Percentiles rank a stretch among this genome's conserved stretches.
Conservation (phyloP, 495 filamentous ascomycete genomes). For the Hypomontagnella monticulosa region DNA sequence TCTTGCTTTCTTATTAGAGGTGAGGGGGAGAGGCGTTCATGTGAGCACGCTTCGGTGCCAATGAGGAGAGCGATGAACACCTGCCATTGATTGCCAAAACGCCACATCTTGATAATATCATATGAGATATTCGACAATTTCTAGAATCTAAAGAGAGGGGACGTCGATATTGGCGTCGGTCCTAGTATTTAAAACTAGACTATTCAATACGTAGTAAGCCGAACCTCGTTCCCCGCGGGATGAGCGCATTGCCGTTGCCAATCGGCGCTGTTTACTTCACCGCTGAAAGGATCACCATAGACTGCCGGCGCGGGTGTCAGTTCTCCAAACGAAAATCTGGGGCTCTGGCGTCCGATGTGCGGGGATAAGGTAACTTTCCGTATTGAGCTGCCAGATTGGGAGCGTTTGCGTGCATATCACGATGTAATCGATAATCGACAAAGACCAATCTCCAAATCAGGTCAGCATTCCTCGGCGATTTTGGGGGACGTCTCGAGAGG, state of each 20-base stretch:
- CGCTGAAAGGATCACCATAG: background rate
- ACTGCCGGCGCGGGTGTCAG: background rate
- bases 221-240: constrained; percentile 13
- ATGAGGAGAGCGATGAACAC: constrained; percentile 11
- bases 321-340: constrained; percentile 1
- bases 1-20: constrained; percentile 24
- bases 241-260: constrained; percentile 6
- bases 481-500: too few relatives aligned
- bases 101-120: constrained; percentile 16
- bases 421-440: constrained; percentile 5
- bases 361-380: background rate
- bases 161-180: background rate
- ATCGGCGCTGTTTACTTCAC: constrained; percentile 9
- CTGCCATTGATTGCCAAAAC: background rate
- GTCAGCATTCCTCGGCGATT: too few relatives aligned
- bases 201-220: background rate
- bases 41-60: constrained; percentile 29
- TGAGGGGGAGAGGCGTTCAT: constrained; percentile 22
- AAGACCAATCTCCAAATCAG: background rate
- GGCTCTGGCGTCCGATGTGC: background rate
- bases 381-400: constrained; percentile 12
- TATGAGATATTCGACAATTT: background rate
- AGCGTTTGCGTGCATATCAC: background rate
- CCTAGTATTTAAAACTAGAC: background rate
- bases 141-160: background rate